A percentile compares a stretch with the other conserved stretches of the same genome.
Evolutionary conservation across 257 asterid species (phyloP).

Genomic region (Przewalskia tangutica): DNA sequence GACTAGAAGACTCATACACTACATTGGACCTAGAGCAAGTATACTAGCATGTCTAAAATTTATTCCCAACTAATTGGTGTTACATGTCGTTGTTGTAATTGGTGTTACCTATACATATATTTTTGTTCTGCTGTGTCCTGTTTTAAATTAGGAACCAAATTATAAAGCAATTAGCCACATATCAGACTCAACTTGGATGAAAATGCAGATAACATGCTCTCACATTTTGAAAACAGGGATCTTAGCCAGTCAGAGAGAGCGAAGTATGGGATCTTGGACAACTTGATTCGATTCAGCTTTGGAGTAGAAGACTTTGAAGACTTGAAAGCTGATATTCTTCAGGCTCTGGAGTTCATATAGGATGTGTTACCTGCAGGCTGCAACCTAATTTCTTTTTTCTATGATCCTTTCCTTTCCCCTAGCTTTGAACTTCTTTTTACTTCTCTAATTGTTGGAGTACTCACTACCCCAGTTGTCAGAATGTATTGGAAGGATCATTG

Average conservation of each 20-base stretch:
- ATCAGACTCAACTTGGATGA: background rate
- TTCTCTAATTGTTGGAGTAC: background rate
- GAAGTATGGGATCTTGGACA: constrained; percentile 77
- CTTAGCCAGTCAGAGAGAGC: constrained; percentile 79
- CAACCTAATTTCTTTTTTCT: background rate
- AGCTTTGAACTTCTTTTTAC: too few species aligned
- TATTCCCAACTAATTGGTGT: background rate
- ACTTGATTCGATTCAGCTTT: constrained; percentile 91
- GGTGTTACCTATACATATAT: background rate
- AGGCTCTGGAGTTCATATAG: constrained; percentile 73
- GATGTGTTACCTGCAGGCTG: constrained; percentile 9
- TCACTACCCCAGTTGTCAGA: background rate
- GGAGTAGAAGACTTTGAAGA: constrained; percentile 83
- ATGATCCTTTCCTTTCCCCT: background rate
- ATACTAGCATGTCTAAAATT: background rate
- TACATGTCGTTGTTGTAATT: background rate
- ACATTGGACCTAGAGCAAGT: background rate
- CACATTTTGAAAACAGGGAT: constrained; percentile 48
- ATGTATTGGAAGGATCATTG: background rate
- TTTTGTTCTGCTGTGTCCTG: background rate
- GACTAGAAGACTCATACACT: background rate
- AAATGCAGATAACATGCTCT: background rate
- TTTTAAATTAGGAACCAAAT: background rate
- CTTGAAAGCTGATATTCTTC: constrained; percentile 71
- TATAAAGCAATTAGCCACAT: background rate